Conservation (phyloP, 228 moss, liverwort and hornwort genomes). For the Sphagnum fallax region DNA sequence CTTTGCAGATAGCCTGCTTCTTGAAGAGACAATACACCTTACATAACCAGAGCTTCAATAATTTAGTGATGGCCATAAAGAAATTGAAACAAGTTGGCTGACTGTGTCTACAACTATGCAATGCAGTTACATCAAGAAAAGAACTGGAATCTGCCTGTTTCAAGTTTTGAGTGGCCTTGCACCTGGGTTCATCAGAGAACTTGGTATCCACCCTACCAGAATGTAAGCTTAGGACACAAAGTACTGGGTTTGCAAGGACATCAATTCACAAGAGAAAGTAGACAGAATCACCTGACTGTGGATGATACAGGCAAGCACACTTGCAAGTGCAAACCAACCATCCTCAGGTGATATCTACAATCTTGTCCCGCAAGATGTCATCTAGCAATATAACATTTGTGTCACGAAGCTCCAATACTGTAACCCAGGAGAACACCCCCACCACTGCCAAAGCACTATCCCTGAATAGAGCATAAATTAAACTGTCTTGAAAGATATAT, state of each 20-base stretch:
- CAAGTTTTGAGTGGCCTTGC: conserved; percentile 5
- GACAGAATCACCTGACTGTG: conserved; percentile 77
- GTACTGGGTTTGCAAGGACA: not conserved
- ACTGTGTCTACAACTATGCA: not conserved
- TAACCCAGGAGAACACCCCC: no score
- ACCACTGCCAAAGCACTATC: no score
- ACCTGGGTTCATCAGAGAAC: conserved; percentile 1
- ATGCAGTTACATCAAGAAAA: not conserved
- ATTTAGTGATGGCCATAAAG: no score
- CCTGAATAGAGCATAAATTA: no score
- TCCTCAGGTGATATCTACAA: conserved; percentile 85
- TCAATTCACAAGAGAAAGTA: no score
- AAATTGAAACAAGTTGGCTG: no score
- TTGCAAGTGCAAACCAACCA: conserved; percentile 90
- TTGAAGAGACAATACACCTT: no score
- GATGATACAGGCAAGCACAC: conserved; percentile 81
- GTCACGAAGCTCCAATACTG: not conserved
- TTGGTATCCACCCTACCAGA: not conserved
- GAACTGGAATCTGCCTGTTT: not conserved
- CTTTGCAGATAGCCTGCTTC: no score
- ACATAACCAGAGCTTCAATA: no score
- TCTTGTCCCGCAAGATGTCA: conserved; percentile 47
- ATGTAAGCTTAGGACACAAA: not conserved
- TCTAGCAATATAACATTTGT: not conserved
- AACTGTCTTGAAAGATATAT: no score